Base-by-base conservation (phyloP, 495 filamentous ascomycete genomes). In the Tuber calosporum region DNA sequence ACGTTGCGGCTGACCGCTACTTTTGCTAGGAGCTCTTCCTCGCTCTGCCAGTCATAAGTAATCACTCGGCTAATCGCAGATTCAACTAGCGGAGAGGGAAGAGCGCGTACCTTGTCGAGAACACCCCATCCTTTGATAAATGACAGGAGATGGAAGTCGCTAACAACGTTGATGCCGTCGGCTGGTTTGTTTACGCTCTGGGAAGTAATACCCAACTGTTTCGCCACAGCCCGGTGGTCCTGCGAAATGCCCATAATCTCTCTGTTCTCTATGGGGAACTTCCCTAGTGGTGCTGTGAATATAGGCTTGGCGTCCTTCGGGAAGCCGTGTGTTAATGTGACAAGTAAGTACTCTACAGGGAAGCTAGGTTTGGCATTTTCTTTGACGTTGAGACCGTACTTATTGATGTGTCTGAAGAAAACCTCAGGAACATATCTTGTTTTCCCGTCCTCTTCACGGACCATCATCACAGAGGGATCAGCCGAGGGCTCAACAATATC, bases 351-450 rank as follows among this genome's bases (percentile, higher is more conserved):
- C 79, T 98, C 96, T 41, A 97, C 94, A 0, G 95, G 95, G 82
- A 99, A 99, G 67, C 90, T 88, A 4, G 96, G 95, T 80, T 97
- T 97, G 39, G 96, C 95, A 80, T 97, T 98, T 80, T 98, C 92
- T 82, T 97, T 96, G 2, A 98, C 95, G 79, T 91, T 96, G 71
- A 90, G 91, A 9, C 96, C 96, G 79, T 99, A 96, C 81, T 98
- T 94, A 82, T 99, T 98, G 80, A 97, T 93, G 72, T 89, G 87
- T 67, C 95, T 89, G 83, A 94, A 99, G 84, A 98, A 98, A 22
- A 99, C 95, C 77, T 99, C 95, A 3, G 96, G 95, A 62, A 98
- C 96, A 80, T 99, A 99, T 68, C 93, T 87, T 38, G 90, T 90
- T 72, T 87, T 89, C 78, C 93, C 92, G 68, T 97, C 92, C 81